Evolutionary conservation across 805 yeast genomes (phyloP), one percentile per base, ranked within the genome.

Genomic region (Teunomyces pallodes): DNA sequence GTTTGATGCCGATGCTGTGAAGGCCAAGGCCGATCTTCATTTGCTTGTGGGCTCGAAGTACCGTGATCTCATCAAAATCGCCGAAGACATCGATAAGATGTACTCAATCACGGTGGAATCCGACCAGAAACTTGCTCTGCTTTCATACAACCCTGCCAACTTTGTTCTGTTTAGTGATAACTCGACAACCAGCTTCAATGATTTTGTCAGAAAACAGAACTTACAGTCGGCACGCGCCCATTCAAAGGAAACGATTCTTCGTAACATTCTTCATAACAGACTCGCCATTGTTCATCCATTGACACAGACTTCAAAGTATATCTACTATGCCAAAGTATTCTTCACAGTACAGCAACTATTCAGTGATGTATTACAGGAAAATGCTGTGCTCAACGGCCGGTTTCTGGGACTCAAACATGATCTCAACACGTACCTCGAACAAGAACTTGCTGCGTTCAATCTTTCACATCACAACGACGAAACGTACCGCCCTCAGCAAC

Each of bases 11-110:
- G 58, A 57, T 28, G 66, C 65, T n/a, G 50, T 49, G 4, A 42
- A 51, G 10, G 70, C 75, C 47, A 65, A 65, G 48, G 31, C 54
- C 9, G 67, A 71, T 36, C 55, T 73, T 12, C 76, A 72, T 48
- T 46, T 53, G 4, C 59, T 73, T 42, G 77, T 73, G 16, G 74
- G 76, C 5, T 54, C 52, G 28, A 73, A 73, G 46, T 73, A 73
- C 58, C 57, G 78, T 41, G 76, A 72, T 55, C 63, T 73, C 56
- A 71, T 73, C 41, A 61, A 65, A 40, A 72, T 73, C 10, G 74
- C 77, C n/a, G 76, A 72, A 48, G 74, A 70, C 46, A 72, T 73
- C 26, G 68, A 65, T 31, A 54, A 48, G 9, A 69, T 70, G 67
- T 60, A 62, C 51, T 36, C 46, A 1, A 43, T 54, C 14, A 58